A percentile compares a stretch with the other conserved stretches of the same genome.
These are phyloP conservation scores for Ganoderma boninense DNA, from an alignment of 1,284 basidiomycete genomes.

Conservation along the genomic window DNA sequence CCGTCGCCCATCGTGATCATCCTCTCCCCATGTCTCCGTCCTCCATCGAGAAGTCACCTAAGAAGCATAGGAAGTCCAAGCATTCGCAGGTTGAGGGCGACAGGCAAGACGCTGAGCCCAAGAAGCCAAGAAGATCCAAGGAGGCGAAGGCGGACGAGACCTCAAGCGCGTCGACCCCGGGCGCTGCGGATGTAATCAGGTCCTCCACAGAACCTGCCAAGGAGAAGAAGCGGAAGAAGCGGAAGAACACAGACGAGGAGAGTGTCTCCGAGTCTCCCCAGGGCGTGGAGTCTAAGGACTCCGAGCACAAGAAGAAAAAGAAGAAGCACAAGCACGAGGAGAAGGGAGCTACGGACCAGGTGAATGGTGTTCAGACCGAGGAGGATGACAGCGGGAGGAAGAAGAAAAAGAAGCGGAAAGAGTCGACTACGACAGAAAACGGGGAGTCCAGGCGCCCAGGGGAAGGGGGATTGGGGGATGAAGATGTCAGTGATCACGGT, in stretches of 20 bases:
- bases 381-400: conserved; percentile 21
- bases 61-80: conserved; percentile 24
- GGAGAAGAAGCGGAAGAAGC: conserved; percentile 29
- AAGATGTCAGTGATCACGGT: conserved; percentile 13
- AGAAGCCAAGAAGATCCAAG: conserved; percentile 27
- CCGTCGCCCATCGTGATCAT: not conserved
- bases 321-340: conserved; percentile 33
- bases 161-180: not conserved
- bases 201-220: conserved; percentile 7
- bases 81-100: not conserved
- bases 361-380: not conserved
- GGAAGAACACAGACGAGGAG: conserved; percentile 20
- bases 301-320: conserved; percentile 30
- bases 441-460: not conserved
- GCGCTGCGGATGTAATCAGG: not conserved
- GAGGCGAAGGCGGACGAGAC: conserved; percentile 16
- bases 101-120: not conserved
- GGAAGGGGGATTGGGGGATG: not conserved
- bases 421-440: not conserved
- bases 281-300: not conserved
- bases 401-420: conserved; percentile 31
- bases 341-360: conserved; percentile 26
- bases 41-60: conserved; percentile 15
- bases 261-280: not conserved
- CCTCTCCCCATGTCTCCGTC: conserved; percentile 17